Percentiles rank a stretch among this genome's conserved stretches.
phyloP scores from a whole-genome alignment of 768 basidiomycete genomes.

The Rubroboletus satanas region DNA sequence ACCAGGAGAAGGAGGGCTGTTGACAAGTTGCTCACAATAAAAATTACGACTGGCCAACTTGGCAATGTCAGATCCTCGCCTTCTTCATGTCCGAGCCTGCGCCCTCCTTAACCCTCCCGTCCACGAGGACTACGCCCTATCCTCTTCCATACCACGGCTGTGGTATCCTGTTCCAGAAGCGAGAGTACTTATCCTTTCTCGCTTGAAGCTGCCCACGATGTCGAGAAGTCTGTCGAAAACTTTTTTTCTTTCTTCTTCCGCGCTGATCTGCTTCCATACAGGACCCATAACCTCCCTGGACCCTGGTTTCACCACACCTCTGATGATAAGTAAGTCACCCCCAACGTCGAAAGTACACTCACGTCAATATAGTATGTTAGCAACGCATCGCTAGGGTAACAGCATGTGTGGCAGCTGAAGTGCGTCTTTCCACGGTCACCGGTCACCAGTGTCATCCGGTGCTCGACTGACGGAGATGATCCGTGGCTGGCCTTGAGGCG shows the following conservation, averaged over 20 bases:
- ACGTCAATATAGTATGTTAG: not conserved
- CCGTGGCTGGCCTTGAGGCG: not conserved
- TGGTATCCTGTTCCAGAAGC: not conserved
- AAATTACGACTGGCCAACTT: constrained; percentile 3
- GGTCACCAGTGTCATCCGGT: not conserved
- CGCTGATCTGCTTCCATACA: not conserved
- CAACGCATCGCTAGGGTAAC: not conserved
- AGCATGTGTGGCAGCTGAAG: not conserved
- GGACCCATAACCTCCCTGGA: not conserved
- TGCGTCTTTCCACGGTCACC: too few relatives aligned
- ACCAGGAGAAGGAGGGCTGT: constrained; percentile 1
- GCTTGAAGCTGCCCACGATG: not conserved
- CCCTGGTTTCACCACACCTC: not conserved
- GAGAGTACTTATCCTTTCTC: not conserved
- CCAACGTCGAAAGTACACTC: not conserved
- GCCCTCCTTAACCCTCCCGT: not conserved
- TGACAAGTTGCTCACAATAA: not conserved
- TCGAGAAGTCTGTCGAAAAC: not conserved
- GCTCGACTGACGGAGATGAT: constrained; percentile 1
- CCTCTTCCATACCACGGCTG: constrained; percentile 1
- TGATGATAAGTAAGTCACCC: not conserved
- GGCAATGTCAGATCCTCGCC: constrained; percentile 1
- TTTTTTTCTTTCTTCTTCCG: not conserved
- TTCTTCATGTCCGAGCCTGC: constrained; percentile 24
- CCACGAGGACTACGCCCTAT: constrained; percentile 14